Percentiles rank a stretch among this genome's conserved stretches.
Conservation (phyloP, 305 asterid species). For the Euphrasia arctica region DNA sequence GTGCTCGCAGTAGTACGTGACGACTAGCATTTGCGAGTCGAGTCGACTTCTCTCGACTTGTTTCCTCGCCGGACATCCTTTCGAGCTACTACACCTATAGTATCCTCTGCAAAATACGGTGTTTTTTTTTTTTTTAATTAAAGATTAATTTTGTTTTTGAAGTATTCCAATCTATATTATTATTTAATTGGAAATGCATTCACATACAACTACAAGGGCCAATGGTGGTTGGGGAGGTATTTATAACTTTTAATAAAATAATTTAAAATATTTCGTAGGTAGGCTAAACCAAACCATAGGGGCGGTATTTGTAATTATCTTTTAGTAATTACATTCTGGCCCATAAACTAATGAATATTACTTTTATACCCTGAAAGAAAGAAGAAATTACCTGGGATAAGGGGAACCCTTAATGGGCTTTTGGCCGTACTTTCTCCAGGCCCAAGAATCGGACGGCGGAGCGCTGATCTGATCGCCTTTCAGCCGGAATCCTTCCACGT, state of each 20-base stretch:
- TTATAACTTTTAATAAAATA: too few relatives aligned
- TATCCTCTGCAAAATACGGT: constrained; percentile 54
- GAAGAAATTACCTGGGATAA: constrained; percentile 65
- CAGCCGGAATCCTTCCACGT: constrained; percentile 60
- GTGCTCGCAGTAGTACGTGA: constrained; percentile 82
- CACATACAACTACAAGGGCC: neutral
- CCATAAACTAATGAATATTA: neutral
- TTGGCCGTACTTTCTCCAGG: constrained; percentile 99
- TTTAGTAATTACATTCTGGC: neutral
- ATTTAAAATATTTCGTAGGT: too few relatives aligned
- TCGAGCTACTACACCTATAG: constrained; percentile 87
- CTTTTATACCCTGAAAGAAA: neutral
- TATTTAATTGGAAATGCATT: neutral
- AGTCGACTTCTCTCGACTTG: constrained; percentile 77
- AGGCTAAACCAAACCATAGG: neutral
- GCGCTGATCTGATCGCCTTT: constrained; percentile 75
- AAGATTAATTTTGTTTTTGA: too few relatives aligned
- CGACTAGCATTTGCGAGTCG: constrained; percentile 62
- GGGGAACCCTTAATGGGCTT: constrained; percentile 99
- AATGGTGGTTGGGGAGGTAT: neutral
- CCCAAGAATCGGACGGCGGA: constrained; percentile 98
- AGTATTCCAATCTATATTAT: too few relatives aligned
- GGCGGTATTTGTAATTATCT: neutral
- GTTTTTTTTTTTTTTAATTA: too few relatives aligned
- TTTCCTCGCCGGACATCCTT: constrained; percentile 92